Evolutionary conservation across 306 rosid genomes (phyloP).

Genomic region (Corylus avellana): DNA sequence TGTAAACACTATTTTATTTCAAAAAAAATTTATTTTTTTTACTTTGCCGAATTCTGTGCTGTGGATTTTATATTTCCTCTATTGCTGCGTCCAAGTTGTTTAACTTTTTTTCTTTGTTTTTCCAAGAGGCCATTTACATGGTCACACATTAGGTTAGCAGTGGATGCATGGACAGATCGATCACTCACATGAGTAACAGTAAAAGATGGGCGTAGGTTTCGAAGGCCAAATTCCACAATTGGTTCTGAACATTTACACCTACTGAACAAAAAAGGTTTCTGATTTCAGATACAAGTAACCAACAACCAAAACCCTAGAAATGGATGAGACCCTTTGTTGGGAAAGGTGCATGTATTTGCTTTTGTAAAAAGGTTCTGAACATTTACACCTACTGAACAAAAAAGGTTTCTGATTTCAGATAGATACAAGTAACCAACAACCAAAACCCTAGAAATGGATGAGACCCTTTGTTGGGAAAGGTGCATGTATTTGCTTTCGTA

Average conservation of each 20-base stretch:
- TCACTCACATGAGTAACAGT: slow-evolving; percentile 34
- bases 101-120: neutral
- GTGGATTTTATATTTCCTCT: neutral
- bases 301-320: slow-evolving; percentile 14
- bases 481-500: neutral
- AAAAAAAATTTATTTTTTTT: no score
- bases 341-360: slow-evolving; percentile 5
- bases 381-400: no score
- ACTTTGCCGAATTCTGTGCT: slow-evolving; percentile 4
- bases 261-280: neutral
- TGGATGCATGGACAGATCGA: neutral
- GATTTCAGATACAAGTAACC: neutral
- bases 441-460: slow-evolving; percentile 16
- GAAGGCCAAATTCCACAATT: slow-evolving; percentile 4
- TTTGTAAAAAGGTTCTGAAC: neutral
- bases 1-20: no score
- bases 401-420: neutral
- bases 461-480: slow-evolving; percentile 20
- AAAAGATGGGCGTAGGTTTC: neutral
- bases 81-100: neutral
- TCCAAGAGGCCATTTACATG: neutral
- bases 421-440: neutral
- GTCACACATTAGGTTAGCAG: neutral
- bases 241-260: neutral
- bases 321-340: slow-evolving; percentile 18